A percentile compares a stretch with the other conserved stretches of the same genome.
phyloP scores from a whole-genome alignment of 768 basidiomycete genomes.

The Amanita muscaria region DNA sequence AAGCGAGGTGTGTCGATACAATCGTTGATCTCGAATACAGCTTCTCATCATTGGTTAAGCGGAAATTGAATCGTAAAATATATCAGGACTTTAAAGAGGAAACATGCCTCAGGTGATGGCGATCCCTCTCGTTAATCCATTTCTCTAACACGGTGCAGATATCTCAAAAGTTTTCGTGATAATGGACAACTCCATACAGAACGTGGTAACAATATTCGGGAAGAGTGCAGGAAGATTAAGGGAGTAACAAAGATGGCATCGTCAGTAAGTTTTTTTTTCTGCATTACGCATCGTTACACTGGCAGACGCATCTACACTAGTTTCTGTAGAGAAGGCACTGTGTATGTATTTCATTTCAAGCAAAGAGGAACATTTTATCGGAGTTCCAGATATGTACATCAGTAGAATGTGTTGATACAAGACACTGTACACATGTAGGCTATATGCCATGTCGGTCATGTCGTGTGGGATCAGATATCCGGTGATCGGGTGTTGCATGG shows the following conservation, averaged over 20 bases:
- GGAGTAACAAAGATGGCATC: conserved; percentile 33
- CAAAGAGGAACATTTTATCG: too few species aligned
- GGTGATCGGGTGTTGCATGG: too few species aligned
- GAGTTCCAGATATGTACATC: too few species aligned
- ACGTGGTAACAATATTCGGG: conserved; percentile 42
- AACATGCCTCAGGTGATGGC: conserved; percentile 51
- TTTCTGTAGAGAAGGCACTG: too few species aligned
- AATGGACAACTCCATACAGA: conserved; percentile 41
- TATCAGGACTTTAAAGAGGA: conserved; percentile 78
- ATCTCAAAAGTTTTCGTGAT: conserved; percentile 52
- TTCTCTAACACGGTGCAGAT: conserved; percentile 29
- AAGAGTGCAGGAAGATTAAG: conserved; percentile 60
- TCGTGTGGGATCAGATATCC: too few species aligned
- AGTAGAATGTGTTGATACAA: too few species aligned
- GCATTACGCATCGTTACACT: background rate
- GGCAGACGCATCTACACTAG: background rate
- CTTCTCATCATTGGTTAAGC: conserved; percentile 27
- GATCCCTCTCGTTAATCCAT: background rate
- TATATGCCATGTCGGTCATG: too few species aligned
- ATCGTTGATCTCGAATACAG: background rate
- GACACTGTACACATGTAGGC: too few species aligned
- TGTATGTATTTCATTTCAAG: too few species aligned
- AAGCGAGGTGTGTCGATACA: conserved; percentile 43
- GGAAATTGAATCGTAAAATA: conserved; percentile 67
- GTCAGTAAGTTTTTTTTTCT: conserved; percentile 24